Evolutionary conservation across 2,329 filamentous ascomycete species (phyloP), one percentile per base, ranked within the genome.

Genomic region (Chrysosphaeria jannelii): DNA sequence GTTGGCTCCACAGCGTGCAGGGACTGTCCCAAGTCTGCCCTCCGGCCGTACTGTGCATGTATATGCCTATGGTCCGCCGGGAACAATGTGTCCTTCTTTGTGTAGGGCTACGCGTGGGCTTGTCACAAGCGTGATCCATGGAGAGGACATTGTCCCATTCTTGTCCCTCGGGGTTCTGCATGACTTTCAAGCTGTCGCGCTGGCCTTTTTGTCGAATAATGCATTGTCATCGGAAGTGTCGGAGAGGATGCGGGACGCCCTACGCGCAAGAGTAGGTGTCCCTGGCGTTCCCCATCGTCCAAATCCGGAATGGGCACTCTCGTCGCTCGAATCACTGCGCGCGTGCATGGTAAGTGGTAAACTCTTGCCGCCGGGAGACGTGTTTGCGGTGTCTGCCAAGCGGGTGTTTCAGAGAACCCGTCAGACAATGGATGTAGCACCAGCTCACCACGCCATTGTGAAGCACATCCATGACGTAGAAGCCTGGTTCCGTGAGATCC

Each of bases 1-100:
- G 5, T 33, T 46, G 5, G 42, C 48, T 6, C 10, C 19, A 5
- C 15, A 21, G 10, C 15, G 20, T 11, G 8, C 6, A 10, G 18
- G 8, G 8, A 22, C 17, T 13, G 15, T 10, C 1, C 18, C 19
- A 1, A 13, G 22, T 10, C 50, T 78, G 0, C 71, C 71, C 1
- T 34, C 64, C 0, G 61, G 64, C 10, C 56, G 71, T 1, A 64
- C 67, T 3, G 68, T 78, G 11, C 71, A 79, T 33, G 71, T 76
- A 8, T 79, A 74, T 37, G 66, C 71, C 5, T 79, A 76, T 37
- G 71, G 71, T 0, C 64, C 70, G 2, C 69, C 70, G 0, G 59
- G 67, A 0, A 68, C 66, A 9, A 61, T 78, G 54, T 72, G 67
- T 0, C 51, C 66, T 0, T 57, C 63, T 3, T 51, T 79, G 6